Base-by-base conservation (phyloP, 768 basidiomycete species). In the Tricholoma flavovirens region DNA sequence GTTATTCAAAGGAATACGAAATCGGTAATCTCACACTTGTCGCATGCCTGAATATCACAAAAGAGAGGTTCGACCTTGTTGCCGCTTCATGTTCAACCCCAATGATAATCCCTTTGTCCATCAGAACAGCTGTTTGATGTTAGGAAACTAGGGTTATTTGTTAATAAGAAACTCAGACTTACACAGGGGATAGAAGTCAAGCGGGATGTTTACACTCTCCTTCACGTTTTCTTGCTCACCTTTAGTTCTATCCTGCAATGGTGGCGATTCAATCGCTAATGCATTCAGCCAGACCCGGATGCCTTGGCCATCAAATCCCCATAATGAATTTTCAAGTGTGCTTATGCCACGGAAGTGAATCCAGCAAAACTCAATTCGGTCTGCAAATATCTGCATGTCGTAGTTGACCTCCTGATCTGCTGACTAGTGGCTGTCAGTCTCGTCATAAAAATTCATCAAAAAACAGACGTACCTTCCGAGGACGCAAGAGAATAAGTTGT, bases 21-120 rank as follows among this genome's bases (percentile, higher is more conserved):
- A 57, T 29, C n/a, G 11, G 53, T 53, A 49, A n/a, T 43, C 88
- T 61, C 62, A 95, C 93, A 62, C 88, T 93, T 0, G 93, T 97
- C 17, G 88, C 82, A 70, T 96, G 89, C 51, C 93, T 82, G 73
- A 96, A 98, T 74, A 95, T 87, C 12, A 88, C 86, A 67, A 97
- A 97, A 1, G 93, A 83, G 8, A 98, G 73, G 55, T 86, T 89
- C 22, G 78, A 72, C 53, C 90, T 80, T 14, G 86, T 78, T 2
- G 84, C 86, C 2, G 83, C 82, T 69, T 99, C 96, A 56, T 94
- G 84, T 61, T 98, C 95, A 24, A 89, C 91, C 7, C 96, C 96
- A 62, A 98, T 94, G 60, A 99, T 93, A 61, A 99, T 97, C 1
- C 95, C 96, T 67, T 98, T 99, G 70, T 98, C 95, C 94, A 98